Conservation (phyloP, 75 land plant genomes). For the Isoetes taiwanensis region DNA sequence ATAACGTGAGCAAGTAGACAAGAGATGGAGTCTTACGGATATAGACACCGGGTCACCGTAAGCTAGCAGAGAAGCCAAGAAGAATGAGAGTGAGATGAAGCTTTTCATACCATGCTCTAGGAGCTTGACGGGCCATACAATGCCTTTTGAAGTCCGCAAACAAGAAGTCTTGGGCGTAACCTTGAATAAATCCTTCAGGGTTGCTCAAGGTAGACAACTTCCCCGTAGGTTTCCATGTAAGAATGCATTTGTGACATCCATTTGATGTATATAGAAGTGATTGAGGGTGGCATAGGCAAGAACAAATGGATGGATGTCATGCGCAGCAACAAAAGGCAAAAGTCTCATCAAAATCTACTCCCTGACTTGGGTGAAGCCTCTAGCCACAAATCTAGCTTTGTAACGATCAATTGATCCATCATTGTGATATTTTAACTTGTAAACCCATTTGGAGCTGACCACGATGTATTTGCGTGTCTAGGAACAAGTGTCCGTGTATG, state of each 20-base stretch:
- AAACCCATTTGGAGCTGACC: conserved; percentile 3
- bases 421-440: background rate
- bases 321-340: conserved; percentile 6
- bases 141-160: background rate
- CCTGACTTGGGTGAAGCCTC: conserved; percentile 1
- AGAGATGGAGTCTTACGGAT: background rate
- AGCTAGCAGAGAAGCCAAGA: background rate
- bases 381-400: conserved; percentile 6
- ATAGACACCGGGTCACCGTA: background rate
- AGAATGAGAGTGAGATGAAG: background rate
- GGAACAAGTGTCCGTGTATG: conserved; percentile 7
- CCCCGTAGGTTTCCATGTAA: conserved; percentile 7
- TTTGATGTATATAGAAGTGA: background rate
- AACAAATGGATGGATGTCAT: background rate
- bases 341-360: conserved; percentile 7
- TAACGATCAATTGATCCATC: background rate
- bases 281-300: background rate
- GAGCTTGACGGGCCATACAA: conserved; percentile 13
- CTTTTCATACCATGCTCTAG: conserved; percentile 3
- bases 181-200: conserved; percentile 5
- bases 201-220: conserved; percentile 6
- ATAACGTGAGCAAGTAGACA: background rate
- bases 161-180: background rate
- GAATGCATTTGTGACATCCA: conserved; percentile 9
- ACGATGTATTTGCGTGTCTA: background rate